Conservation (phyloP, 306 rosid species). For the Lathyrus sativus region DNA sequence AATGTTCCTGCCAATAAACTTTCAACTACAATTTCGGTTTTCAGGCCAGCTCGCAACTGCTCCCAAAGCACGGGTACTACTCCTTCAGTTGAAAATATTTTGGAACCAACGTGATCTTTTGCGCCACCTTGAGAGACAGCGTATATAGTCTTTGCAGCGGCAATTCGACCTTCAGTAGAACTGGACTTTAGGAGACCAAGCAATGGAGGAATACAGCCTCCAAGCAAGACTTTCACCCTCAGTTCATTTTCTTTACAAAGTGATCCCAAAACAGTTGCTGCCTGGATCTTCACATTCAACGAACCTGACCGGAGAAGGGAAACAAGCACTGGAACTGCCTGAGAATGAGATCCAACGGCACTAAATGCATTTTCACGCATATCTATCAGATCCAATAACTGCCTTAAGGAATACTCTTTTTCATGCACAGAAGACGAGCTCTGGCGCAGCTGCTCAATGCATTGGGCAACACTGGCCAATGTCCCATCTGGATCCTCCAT, state of each 20-base stretch:
- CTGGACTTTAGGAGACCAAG: slow-evolving; percentile 94
- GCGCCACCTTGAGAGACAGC: slow-evolving; percentile 97
- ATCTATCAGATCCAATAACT: slow-evolving; percentile 80
- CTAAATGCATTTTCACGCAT: slow-evolving; percentile 92
- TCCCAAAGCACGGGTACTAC: slow-evolving; percentile 96
- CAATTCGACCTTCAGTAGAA: slow-evolving; percentile 85
- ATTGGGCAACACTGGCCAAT: slow-evolving; percentile 97
- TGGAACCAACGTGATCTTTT: slow-evolving; percentile 94
- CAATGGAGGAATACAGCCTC: slow-evolving; percentile 98
- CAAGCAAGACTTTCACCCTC: slow-evolving; percentile 95
- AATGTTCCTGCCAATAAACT: slow-evolving; percentile 90
- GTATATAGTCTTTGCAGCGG: slow-evolving; percentile 92
- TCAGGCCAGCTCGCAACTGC: slow-evolving; percentile 72
- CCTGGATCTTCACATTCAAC: slow-evolving; percentile 90
- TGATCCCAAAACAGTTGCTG: slow-evolving; percentile 91
- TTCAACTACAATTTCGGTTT: slow-evolving; percentile 76
- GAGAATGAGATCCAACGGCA: slow-evolving; percentile 99
- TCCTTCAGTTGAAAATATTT: slow-evolving; percentile 98
- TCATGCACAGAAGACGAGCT: slow-evolving; percentile 74
- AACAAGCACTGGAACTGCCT: slow-evolving; percentile 99
- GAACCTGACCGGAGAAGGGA: slow-evolving; percentile 98
- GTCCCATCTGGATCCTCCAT: slow-evolving; percentile 99
- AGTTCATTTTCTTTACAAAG: slow-evolving; percentile 95
- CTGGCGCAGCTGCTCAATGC: slow-evolving; percentile 98
- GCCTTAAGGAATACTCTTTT: slow-evolving; percentile 88